These are phyloP conservation scores for Globisporangium megalacanthum DNA, from an alignment of 352 stramenopile genomes.

Conservation along the genomic window DNA sequence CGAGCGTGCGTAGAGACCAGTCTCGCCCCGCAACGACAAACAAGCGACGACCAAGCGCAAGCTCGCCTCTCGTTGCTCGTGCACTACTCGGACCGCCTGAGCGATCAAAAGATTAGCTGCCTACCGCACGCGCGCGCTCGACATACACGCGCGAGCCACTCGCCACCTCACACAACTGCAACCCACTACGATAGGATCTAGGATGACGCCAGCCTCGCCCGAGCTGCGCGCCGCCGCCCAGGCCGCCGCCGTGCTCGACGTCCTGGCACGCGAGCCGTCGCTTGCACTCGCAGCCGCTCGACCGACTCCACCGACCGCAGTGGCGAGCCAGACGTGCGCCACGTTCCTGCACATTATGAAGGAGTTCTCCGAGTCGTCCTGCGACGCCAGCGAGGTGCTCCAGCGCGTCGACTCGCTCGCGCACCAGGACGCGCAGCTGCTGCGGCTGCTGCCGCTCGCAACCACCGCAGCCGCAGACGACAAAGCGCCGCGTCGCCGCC, in stretches of 20 bases:
- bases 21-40: neutral
- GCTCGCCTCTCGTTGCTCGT: neutral
- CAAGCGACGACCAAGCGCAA: too few species aligned
- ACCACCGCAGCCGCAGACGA: conserved; percentile 19
- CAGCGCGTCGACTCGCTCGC: conserved; percentile 63
- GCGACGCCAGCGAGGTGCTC: conserved; percentile 53
- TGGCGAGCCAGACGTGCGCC: conserved; percentile 50
- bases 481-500: conserved; percentile 2
- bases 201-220: conserved; percentile 9
- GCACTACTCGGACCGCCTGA: neutral
- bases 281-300: neutral
- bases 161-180: neutral
- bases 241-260: conserved; percentile 12
- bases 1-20: too few species aligned
- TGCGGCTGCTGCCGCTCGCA: conserved; percentile 45
- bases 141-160: neutral
- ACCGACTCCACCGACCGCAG: conserved; percentile 10
- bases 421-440: conserved; percentile 49
- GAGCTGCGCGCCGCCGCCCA: conserved; percentile 7
- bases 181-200: too few species aligned
- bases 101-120: conserved; percentile 20
- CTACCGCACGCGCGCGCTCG: conserved; percentile 5
- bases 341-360: conserved; percentile 77
- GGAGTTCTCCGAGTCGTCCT: conserved; percentile 63
- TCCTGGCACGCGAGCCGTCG: conserved; percentile 8